Base-by-base conservation (phyloP, 768 basidiomycete species). In the Mrakia blollopis region DNA sequence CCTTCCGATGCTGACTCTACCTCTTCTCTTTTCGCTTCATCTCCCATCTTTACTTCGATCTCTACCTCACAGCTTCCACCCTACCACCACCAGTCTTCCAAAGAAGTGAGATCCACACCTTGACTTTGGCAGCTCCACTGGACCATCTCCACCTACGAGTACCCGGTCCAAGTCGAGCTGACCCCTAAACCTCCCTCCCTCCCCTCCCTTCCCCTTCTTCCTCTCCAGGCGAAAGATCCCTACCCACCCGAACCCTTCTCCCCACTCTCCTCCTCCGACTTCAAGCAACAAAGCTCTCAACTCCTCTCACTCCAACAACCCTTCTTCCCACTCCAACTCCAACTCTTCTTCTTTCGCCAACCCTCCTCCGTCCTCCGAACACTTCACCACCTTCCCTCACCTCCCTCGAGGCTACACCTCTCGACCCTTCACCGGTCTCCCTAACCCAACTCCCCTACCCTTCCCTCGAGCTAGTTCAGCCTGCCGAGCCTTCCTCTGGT, bases 401-500 rank as follows among this genome's bases (percentile, higher is more conserved):
- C 44, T 74, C 30, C 62, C 73, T 28, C 57, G 60, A 52, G 71
- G 71, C 41, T 67, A 65, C 61, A 67, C 65, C 47, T 47, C 25
- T 8, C 74, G 28, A 52, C 62, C 39, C 7, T 47, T 47, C 23
- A 47, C 63, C 30, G 23, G 65, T 4, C 57, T 63, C 39, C 39
- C 62, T 63, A 44, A 28, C 9, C 74, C 60, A 18, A 44, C 44
- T 21, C 52, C 41, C 7, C 74, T 54, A 0, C 73, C 61, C 39
- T 60, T 52, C 73, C 7, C 73, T 60, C 72, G 77, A 25, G 52
- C 72, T 0, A 62, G 62, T 16, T 67, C 77, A 2, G 72, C 77
- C 0, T 78, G 77, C 50, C 32, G 77, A 6, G 77, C 77, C 3
- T 68, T 68, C 65, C 50, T 78, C 52, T 78, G 72, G 72, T 32